These are phyloP conservation scores for Diplotaxis tenuifolia DNA, from an alignment of 345 rosid species.

Conservation along the genomic window DNA sequence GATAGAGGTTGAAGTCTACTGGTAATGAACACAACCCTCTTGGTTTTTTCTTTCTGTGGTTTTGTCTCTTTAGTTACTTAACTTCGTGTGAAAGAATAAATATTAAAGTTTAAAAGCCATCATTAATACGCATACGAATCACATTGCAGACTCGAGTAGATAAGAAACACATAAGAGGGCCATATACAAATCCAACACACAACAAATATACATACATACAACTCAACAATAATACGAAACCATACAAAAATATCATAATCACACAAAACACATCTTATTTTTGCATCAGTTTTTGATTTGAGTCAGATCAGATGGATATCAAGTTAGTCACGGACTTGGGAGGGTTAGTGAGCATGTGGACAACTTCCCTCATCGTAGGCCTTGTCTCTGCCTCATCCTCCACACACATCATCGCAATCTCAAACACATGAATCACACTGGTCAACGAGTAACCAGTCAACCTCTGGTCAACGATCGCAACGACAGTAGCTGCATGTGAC, in stretches of 20 bases:
- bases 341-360: constrained; percentile 67
- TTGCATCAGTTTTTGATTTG: not conserved
- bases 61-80: not conserved
- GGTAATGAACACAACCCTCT: not conserved
- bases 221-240: not conserved
- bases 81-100: not conserved
- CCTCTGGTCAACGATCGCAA: constrained; percentile 68
- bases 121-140: not conserved
- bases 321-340: constrained; percentile 51
- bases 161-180: constrained; percentile 7
- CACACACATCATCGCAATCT: constrained; percentile 69
- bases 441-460: constrained; percentile 58
- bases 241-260: constrained; percentile 9
- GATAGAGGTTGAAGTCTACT: not conserved
- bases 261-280: constrained; percentile 16
- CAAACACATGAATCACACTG: constrained; percentile 36
- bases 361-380: constrained; percentile 95
- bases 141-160: not conserved
- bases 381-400: constrained; percentile 61
- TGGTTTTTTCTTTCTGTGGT: not conserved
- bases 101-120: not conserved
- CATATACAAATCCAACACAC: constrained; percentile 26
- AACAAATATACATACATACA: constrained; percentile 25
- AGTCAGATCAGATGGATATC: constrained; percentile 34
- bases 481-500: constrained; percentile 53